Percentiles rank a stretch among this genome's conserved stretches.
Evolutionary conservation across 2,329 filamentous ascomycete genomes (phyloP).

Genomic region (Fusarium albosuccineum): DNA sequence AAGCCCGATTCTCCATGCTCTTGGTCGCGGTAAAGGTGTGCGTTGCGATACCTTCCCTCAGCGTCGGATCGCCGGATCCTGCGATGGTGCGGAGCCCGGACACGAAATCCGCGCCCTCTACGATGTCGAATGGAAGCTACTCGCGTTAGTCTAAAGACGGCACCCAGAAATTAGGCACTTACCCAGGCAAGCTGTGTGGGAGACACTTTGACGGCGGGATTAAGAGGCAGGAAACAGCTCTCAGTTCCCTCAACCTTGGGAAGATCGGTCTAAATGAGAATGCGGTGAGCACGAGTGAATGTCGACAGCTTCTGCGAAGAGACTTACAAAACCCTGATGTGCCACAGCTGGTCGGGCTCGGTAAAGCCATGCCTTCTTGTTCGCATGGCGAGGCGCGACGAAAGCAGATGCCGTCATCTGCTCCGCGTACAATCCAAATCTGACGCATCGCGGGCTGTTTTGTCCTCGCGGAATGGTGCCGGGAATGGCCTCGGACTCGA

Average conservation of each 20-base stretch:
- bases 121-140: slow-evolving; percentile 55
- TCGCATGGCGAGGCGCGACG: slow-evolving; percentile 47
- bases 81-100: slow-evolving; percentile 62
- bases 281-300: rapidly evolving
- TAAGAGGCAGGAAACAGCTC: slow-evolving; percentile 43
- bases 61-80: slow-evolving; percentile 63
- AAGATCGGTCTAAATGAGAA: slow-evolving; percentile 38
- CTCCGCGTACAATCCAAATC: slow-evolving; percentile 56
- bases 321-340: slow-evolving; percentile 46
- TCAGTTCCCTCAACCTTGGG: slow-evolving; percentile 43
- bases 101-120: slow-evolving; percentile 47
- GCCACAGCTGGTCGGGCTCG: slow-evolving; percentile 48
- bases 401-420: slow-evolving; percentile 57
- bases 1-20: slow-evolving; percentile 62
- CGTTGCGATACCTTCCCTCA: slow-evolving; percentile 62
- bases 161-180: neutral
- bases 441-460: slow-evolving; percentile 57
- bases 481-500: slow-evolving; percentile 59
- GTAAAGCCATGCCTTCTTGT: slow-evolving; percentile 51
- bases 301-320: rapidly evolving
- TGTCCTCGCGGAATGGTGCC: slow-evolving; percentile 61
- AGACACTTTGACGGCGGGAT: slow-evolving; percentile 40
- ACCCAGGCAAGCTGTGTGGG: slow-evolving; percentile 45
- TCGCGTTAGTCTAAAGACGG: rapidly evolving
- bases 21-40: slow-evolving; percentile 63